Evolutionary conservation across 192 early-diverging fungal genomes (phyloP).

Genomic region (Phlyctochytrium planicorne): DNA sequence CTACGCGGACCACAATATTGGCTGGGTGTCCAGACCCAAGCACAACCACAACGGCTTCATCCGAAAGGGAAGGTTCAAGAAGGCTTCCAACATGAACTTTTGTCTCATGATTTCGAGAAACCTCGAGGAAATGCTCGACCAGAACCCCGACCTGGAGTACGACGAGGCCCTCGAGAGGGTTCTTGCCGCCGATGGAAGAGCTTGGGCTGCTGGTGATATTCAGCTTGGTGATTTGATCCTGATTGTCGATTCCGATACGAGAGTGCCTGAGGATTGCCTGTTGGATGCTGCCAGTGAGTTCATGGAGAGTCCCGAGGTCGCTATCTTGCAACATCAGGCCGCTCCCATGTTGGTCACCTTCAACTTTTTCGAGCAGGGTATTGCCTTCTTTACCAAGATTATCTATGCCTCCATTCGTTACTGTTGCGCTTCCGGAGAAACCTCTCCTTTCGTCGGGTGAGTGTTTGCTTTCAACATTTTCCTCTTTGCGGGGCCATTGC

Average conservation of each 20-base stretch:
- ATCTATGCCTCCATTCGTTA: conserved; percentile 20
- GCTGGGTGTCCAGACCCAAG: conserved; percentile 23
- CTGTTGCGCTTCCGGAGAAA: conserved; percentile 18
- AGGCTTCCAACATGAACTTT: conserved; percentile 25
- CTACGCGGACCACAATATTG: conserved; percentile 15
- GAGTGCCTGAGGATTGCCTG: conserved; percentile 28
- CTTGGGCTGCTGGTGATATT: conserved; percentile 26
- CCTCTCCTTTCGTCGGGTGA: conserved; percentile 25
- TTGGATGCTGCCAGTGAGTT: conserved; percentile 23
- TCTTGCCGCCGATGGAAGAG: conserved; percentile 8
- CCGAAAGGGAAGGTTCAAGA: conserved; percentile 24
- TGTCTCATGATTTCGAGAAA: conserved; percentile 17
- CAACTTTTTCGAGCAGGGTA: conserved; percentile 25
- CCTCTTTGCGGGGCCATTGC: neutral
- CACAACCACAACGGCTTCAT: conserved; percentile 26
- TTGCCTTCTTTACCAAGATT: conserved; percentile 23
- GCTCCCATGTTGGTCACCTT: conserved; percentile 15
- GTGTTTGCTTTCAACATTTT: neutral
- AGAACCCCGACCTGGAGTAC: conserved; percentile 14
- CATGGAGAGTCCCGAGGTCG: conserved; percentile 25
- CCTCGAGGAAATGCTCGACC: conserved; percentile 8
- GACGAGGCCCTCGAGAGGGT: conserved; percentile 16
- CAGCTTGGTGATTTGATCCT: conserved; percentile 25
- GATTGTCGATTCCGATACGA: conserved; percentile 16
- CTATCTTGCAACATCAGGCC: conserved; percentile 20